Percentiles rank a stretch among this genome's conserved stretches.
These are phyloP conservation scores for Excoecaria cochinchinensis DNA, from an alignment of 345 rosid genomes.

Conservation along the genomic window DNA sequence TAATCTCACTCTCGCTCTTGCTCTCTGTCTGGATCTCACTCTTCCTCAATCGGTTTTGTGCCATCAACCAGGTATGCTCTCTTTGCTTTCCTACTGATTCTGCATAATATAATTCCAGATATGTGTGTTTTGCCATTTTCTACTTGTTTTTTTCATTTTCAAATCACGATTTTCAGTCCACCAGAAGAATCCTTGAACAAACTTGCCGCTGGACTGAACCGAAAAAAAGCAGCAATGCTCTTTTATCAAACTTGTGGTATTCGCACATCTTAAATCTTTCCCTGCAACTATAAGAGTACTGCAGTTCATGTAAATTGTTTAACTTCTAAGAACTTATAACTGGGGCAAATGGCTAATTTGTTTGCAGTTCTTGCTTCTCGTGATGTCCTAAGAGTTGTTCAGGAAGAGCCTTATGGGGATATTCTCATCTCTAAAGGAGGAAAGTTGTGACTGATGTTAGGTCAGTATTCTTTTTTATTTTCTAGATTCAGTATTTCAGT, in stretches of 20 bases:
- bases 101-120: too few relatives aligned
- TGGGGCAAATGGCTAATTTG: neutral
- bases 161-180: too few relatives aligned
- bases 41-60: too few relatives aligned
- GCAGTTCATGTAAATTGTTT: too few relatives aligned
- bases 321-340: too few relatives aligned
- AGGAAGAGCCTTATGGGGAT: constrained; percentile 62
- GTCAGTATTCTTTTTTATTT: neutral
- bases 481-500: neutral
- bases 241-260: constrained; percentile 87
- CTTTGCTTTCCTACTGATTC: too few relatives aligned
- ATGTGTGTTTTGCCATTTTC: too few relatives aligned
- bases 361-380: constrained; percentile 65
- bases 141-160: too few relatives aligned
- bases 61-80: too few relatives aligned
- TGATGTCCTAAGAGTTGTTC: constrained; percentile 56
- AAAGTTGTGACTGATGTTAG: constrained; percentile 39
- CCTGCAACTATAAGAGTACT: neutral
- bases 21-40: too few relatives aligned
- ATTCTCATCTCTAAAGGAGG: constrained; percentile 68
- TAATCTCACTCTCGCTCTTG: too few relatives aligned
- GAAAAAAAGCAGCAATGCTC: constrained; percentile 74
- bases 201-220: constrained; percentile 63
- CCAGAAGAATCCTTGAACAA: constrained; percentile 61
- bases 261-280: constrained; percentile 6